Conservation (phyloP, 352 stramenopile species). For the Phytopythium oedochilum region DNA sequence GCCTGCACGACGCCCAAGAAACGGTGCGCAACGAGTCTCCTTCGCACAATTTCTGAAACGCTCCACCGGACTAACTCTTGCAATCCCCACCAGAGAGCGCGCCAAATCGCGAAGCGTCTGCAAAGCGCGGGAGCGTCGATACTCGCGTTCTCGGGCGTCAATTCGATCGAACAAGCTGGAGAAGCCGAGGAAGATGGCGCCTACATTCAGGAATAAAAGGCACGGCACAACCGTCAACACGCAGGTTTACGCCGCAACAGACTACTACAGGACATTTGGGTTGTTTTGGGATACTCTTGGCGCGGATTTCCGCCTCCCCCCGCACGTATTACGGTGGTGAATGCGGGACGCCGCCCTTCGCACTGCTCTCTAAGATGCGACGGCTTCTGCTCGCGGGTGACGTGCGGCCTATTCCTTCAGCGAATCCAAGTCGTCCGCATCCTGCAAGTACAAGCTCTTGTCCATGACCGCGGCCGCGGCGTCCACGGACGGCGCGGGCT, state of each 20-base stretch:
- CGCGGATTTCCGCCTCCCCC: not conserved
- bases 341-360: not conserved
- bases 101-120: constrained; percentile 31
- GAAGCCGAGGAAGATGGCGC: constrained; percentile 3
- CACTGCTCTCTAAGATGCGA: not conserved
- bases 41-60: not conserved
- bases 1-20: constrained; percentile 53
- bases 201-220: constrained; percentile 12
- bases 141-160: constrained; percentile 36
- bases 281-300: not conserved
- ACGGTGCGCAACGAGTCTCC: constrained; percentile 11
- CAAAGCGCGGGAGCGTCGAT: constrained; percentile 57
- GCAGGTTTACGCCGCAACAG: not conserved
- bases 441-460: constrained; percentile 83
- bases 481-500: constrained; percentile 34
- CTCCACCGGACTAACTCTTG: not conserved
- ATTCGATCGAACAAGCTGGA: constrained; percentile 11
- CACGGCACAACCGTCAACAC: not conserved
- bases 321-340: not conserved
- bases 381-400: not conserved
- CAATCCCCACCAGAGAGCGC: constrained; percentile 18
- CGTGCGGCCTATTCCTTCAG: constrained; percentile 48
- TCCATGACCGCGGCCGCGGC: constrained; percentile 63
- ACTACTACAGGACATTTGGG: not conserved
- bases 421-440: constrained; percentile 67